phyloP scores from a whole-genome alignment of 2,329 filamentous ascomycete species.

The Colletotrichum zoysiae region DNA sequence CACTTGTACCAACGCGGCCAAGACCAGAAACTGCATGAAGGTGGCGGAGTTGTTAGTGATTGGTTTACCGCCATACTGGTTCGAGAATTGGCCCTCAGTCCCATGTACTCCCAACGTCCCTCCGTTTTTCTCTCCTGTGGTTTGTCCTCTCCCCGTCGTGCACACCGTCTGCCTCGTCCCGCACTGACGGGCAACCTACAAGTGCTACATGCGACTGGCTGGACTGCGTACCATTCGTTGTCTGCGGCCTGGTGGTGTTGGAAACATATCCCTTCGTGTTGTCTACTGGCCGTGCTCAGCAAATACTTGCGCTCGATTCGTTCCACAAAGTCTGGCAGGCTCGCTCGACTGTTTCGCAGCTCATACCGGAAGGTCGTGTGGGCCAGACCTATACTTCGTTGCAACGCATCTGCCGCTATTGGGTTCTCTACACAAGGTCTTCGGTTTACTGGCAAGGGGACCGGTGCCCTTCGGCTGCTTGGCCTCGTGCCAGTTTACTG shows the following conservation, averaged over 20 bases:
- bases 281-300: neutral
- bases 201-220: neutral
- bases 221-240: neutral
- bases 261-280: neutral
- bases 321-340: conserved; percentile 3
- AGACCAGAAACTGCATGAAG: conserved; percentile 13
- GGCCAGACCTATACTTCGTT: neutral
- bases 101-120: conserved; percentile 9
- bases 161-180: neutral
- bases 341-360: conserved; percentile 10
- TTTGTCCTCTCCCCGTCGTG: conserved; percentile 3
- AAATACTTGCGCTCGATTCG: neutral
- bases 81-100: conserved; percentile 13
- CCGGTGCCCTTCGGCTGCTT: neutral
- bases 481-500: neutral
- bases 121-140: neutral
- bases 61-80: conserved; percentile 31
- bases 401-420: conserved; percentile 11
- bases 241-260: neutral
- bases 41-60: conserved; percentile 8
- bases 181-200: neutral
- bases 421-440: neutral
- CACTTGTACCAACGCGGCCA: conserved; percentile 11
- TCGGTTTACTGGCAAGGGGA: neutral
- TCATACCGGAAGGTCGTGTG: neutral